Base-by-base conservation (phyloP, 2,329 filamentous ascomycete species). In the Monilinia fructicola region DNA sequence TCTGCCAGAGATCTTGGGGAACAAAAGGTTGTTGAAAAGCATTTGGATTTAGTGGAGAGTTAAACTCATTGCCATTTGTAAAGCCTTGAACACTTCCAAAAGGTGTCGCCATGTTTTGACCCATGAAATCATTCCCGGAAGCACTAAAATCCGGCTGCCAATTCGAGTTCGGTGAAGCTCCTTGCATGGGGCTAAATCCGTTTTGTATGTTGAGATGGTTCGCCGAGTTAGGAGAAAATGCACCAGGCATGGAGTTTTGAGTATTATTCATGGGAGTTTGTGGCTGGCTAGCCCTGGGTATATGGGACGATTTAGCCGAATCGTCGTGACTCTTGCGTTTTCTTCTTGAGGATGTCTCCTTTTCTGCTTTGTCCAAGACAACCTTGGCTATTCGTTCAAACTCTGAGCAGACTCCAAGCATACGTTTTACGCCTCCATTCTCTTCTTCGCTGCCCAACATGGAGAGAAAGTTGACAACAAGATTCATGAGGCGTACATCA, bases 341-440 rank as follows among this genome's bases (percentile, higher is more conserved):
- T 67, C 92, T 87, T 67, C 91, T 87, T 6, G 73, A 73, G 1
- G 74, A 74, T 21, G 68, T 71, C n/a, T 98, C 94, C 74, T 90
- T 92, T 75, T 98, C 94, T 0, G 92, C 87, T 77, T 93, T 96
- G 68, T 98, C 94, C 55, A 98, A 88, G 11, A 97, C 92, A 3
- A 93, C 87, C 75, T 90, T 92, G 46, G 93, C 93, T 70, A 99
- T 97, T 67, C 95, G 88, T 77, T 97, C 93, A 73, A 99, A 99
- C 75, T 99, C 95, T n/a, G 91, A 87, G 77, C 94, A 98, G 1
- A 98, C 90, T 31, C 89, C 90, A 23, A 97, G 85, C 92, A 98
- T 98, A 60, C 95, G 90, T 76, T 92, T 92, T 6, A 98, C 92
- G 73, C 92, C 93, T 53, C 93, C 91, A 67, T 93, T 95, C 67